phyloP scores from a whole-genome alignment of 2,329 filamentous ascomycete species.

The Amphichorda felina region DNA sequence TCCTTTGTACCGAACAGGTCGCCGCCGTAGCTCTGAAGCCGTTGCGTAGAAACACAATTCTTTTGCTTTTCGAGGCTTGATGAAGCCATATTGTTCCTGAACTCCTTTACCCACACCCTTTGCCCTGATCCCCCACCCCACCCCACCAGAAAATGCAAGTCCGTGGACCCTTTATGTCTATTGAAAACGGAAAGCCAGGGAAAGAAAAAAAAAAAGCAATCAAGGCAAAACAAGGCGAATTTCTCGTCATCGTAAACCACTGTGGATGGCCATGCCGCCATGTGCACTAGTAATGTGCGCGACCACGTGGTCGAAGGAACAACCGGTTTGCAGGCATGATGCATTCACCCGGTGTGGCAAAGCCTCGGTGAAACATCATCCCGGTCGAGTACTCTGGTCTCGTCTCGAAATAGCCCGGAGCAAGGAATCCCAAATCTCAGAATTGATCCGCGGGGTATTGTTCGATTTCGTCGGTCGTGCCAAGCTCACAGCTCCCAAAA shows the following conservation, averaged over 20 bases:
- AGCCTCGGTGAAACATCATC: too few species aligned
- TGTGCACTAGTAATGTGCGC: neutral
- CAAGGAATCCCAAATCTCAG: too few species aligned
- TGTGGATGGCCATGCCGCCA: neutral
- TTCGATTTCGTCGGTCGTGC: neutral
- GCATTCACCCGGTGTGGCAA: too few species aligned
- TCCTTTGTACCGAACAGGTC: neutral
- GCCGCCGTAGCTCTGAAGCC: neutral
- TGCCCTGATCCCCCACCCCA: neutral
- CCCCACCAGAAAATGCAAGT: neutral
- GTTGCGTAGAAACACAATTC: neutral
- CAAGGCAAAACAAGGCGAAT: neutral
- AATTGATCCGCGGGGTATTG: neutral
- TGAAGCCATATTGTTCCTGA: neutral
- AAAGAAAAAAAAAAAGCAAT: neutral
- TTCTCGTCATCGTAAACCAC: neutral
- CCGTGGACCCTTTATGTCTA: neutral
- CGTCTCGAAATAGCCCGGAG: too few species aligned
- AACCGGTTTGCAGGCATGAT: too few species aligned
- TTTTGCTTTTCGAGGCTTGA: neutral
- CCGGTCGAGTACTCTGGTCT: too few species aligned
- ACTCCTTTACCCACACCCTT: neutral
- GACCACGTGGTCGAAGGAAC: too few species aligned
- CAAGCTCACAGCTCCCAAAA: conserved; percentile 22
- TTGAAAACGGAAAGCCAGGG: neutral